phyloP scores from a whole-genome alignment of 1,139 yeast genomes.

The Entelexis sorbosivorans region DNA sequence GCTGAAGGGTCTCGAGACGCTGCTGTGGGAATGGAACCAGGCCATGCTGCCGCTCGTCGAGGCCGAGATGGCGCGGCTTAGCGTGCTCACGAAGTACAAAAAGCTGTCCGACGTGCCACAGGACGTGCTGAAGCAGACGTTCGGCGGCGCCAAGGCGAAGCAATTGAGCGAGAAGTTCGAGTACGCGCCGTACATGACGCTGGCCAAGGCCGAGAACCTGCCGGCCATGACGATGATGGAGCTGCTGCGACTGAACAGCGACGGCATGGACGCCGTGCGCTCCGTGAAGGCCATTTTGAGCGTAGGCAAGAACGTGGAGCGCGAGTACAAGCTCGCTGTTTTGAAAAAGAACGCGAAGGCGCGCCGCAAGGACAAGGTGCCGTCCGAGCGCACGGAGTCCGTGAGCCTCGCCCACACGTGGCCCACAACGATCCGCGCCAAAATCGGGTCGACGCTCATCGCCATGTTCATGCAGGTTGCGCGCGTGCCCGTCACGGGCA shows the following conservation, averaged over 20 bases:
- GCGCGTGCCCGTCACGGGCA: conserved; percentile 62
- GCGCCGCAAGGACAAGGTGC: neutral
- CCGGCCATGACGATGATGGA: conserved; percentile 79
- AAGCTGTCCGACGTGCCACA: conserved; percentile 17
- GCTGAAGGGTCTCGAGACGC: conserved; percentile 54
- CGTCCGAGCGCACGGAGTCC: conserved; percentile 17
- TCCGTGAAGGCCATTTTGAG: conserved; percentile 71
- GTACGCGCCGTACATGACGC: conserved; percentile 68
- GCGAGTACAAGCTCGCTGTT: conserved; percentile 48
- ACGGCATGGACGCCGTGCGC: conserved; percentile 72
- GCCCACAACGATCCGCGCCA: conserved; percentile 61
- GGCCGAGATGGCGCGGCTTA: conserved; percentile 44
- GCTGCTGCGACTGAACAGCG: conserved; percentile 57
- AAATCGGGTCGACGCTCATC: conserved; percentile 69
- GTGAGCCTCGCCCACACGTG: conserved; percentile 37
- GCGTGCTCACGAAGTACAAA: conserved; percentile 24
- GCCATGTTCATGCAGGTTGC: conserved; percentile 74
- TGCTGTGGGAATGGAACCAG: conserved; percentile 67
- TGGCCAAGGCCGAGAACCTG: conserved; percentile 68
- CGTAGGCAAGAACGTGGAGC: conserved; percentile 75
- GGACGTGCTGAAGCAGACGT: conserved; percentile 9
- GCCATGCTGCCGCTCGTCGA: conserved; percentile 58
- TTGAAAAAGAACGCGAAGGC: conserved; percentile 7
- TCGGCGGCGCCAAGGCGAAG: conserved; percentile 13
- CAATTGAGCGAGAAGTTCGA: conserved; percentile 29